Evolutionary conservation across 495 filamentous ascomycete species (phyloP).

Genomic region (Hypoxylon cercidicola): DNA sequence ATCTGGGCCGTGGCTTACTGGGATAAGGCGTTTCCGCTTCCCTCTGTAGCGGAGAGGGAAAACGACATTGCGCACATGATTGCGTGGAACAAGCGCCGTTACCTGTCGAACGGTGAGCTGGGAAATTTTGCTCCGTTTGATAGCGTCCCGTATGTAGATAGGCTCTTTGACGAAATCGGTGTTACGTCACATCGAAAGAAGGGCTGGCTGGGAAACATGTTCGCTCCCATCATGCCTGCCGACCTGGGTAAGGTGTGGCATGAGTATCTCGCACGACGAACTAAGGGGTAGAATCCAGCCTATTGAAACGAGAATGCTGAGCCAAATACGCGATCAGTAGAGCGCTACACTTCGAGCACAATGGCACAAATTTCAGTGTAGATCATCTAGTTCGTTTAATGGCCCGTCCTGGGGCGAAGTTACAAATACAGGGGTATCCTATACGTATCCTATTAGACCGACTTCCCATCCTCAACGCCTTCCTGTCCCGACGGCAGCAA

Average conservation of each 20-base stretch:
- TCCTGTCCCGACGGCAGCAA: background rate
- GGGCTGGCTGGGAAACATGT: slow-evolving; percentile 26
- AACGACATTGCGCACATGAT: slow-evolving; percentile 48
- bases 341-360: too few relatives aligned
- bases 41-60: slow-evolving; percentile 44
- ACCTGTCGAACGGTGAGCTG: slow-evolving; percentile 48
- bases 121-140: slow-evolving; percentile 55
- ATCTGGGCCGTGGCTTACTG: slow-evolving; percentile 57
- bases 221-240: slow-evolving; percentile 23
- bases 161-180: slow-evolving; percentile 19
- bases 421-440: slow-evolving; percentile 3
- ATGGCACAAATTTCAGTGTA: background rate
- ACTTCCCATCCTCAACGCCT: background rate
- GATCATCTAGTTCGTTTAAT: background rate
- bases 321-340: too few relatives aligned
- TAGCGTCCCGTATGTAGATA: slow-evolving; percentile 28
- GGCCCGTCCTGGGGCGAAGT: background rate
- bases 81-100: slow-evolving; percentile 51
- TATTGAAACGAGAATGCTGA: slow-evolving; percentile 5
- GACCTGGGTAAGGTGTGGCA: slow-evolving; percentile 25
- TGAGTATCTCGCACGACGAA: slow-evolving; percentile 17
- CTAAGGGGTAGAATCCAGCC: slow-evolving; percentile 1
- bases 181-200: slow-evolving; percentile 21
- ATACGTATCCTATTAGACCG: background rate
- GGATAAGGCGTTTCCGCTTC: slow-evolving; percentile 48